These are phyloP conservation scores for Leccinum aurantiacum DNA, from an alignment of 768 basidiomycete genomes.

Conservation along the genomic window DNA sequence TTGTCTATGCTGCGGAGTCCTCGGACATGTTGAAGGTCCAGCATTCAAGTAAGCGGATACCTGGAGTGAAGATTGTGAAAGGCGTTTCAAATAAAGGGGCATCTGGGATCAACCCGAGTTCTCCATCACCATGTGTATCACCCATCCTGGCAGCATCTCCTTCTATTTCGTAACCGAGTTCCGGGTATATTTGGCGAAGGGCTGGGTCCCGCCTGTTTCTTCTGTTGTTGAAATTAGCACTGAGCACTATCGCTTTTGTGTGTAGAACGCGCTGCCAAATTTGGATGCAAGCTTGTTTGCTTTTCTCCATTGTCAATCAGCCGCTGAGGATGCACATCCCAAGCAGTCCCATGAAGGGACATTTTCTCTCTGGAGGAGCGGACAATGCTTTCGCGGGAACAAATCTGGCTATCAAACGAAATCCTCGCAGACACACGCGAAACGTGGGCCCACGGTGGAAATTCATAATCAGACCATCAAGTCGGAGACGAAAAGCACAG, in stretches of 20 bases:
- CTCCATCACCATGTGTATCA: neutral
- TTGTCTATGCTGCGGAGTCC: slow-evolving; percentile 9
- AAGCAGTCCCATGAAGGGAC: neutral
- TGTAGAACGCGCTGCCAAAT: neutral
- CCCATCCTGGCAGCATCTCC: neutral
- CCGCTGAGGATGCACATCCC: neutral
- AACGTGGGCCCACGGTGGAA: neutral
- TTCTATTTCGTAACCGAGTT: slow-evolving; percentile 11
- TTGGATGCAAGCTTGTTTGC: neutral
- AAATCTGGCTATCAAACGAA: slow-evolving; percentile 13
- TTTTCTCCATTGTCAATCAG: neutral
- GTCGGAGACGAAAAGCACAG: neutral
- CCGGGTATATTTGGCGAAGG: neutral
- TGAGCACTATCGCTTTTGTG: neutral
- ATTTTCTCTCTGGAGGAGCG: neutral
- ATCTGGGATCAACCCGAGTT: slow-evolving; percentile 5
- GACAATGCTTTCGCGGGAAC: slow-evolving; percentile 19
- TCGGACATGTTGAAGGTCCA: slow-evolving; percentile 16
- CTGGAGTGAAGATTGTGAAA: slow-evolving; percentile 35
- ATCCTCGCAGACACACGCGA: slow-evolving; percentile 2
- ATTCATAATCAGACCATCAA: neutral
- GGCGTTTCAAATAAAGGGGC: slow-evolving; percentile 18
- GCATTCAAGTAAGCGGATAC: slow-evolving; percentile 27
- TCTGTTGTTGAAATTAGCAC: slow-evolving; percentile 8
- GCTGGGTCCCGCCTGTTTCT: slow-evolving; percentile 1